Base-by-base conservation (phyloP, 768 basidiomycete genomes). In the Hericium coralloides region DNA sequence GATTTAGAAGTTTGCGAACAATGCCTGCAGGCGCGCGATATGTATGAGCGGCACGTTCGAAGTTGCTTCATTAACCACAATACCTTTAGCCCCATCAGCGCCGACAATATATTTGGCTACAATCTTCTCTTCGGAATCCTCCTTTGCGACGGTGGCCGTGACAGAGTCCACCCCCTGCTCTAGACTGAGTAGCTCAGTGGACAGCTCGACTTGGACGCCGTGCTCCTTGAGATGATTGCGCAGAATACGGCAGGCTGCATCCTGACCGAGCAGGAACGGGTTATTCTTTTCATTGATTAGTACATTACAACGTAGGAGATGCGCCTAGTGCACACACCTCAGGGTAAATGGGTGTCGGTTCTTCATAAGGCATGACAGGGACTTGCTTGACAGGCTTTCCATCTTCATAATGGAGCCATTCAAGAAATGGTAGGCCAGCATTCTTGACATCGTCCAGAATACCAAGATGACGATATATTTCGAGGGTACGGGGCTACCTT, bases 61-160 rank as follows among this genome's bases (percentile, higher is more conserved):
- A 4, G 38, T 12, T 8, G 38, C 18, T 17, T 18, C 15, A 22
- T 17, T 4, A 20, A 26, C 20, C n/a, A 26, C 3, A 17, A 37
- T 23, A 57, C 57, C 57, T 53, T 49, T 53, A 6, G 52, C 57
- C 5, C 57, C 57, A 39, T 58, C 57, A 9, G 57, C 43, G 12
- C 57, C 57, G 15, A 58, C 31, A 14, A 58, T 17, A 15, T 38
- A 58, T 9, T 20, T 37, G 25, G 45, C 57, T 25, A 8, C 10
- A 2, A 58, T 18, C 14, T 14, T 31, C 41, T 58, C 52, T 31
- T 31, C 26, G 15, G 23, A 25, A 12, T 12, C n/a, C 14, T 43
- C 2, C 39, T 43, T 37, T 12, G 12, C 12, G 8, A 53, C 22
- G 12, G 22, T 43, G 14, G 41, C 25, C 17, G 7, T 37, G 12